Evolutionary conservation across 495 filamentous ascomycete species (phyloP).

Genomic region (Podospora anserina): DNA sequence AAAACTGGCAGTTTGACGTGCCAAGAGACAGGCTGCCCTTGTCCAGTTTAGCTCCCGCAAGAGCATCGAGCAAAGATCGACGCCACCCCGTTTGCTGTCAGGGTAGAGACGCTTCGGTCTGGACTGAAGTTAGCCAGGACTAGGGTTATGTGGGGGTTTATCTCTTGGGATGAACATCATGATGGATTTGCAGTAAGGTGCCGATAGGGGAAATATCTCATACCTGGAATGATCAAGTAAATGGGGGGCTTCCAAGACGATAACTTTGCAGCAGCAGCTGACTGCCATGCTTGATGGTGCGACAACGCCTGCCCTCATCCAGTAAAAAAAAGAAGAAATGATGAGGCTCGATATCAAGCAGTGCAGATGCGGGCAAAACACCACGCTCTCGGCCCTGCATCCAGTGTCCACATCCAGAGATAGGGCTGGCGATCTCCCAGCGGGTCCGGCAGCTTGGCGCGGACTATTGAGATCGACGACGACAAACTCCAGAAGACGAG

Average conservation of each 20-base stretch:
- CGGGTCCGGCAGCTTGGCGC: neutral
- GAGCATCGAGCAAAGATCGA: neutral
- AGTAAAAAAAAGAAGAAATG: neutral
- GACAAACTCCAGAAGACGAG: neutral
- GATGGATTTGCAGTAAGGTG: neutral
- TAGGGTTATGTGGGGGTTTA: neutral
- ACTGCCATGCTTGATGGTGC: neutral
- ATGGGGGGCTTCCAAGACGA: neutral
- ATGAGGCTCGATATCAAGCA: neutral
- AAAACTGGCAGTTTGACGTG: neutral
- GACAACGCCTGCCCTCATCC: neutral
- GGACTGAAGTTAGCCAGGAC: too few species aligned
- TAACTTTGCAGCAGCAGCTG: neutral
- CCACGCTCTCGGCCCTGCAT: slow-evolving; percentile 1
- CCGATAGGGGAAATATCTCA: neutral
- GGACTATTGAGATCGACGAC: slow-evolving; percentile 6
- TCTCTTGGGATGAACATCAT: neutral
- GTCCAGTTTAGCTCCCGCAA: neutral
- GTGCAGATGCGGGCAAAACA: slow-evolving; percentile 2
- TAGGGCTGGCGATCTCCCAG: slow-evolving; percentile 2
- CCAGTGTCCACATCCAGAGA: neutral
- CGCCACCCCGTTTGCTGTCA: slow-evolving; percentile 5
- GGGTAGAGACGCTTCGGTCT: neutral
- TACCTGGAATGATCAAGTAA: neutral
- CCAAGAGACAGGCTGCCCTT: neutral